Conservation (phyloP, 805 yeast species). For the Saturnispora serradocipensis region DNA sequence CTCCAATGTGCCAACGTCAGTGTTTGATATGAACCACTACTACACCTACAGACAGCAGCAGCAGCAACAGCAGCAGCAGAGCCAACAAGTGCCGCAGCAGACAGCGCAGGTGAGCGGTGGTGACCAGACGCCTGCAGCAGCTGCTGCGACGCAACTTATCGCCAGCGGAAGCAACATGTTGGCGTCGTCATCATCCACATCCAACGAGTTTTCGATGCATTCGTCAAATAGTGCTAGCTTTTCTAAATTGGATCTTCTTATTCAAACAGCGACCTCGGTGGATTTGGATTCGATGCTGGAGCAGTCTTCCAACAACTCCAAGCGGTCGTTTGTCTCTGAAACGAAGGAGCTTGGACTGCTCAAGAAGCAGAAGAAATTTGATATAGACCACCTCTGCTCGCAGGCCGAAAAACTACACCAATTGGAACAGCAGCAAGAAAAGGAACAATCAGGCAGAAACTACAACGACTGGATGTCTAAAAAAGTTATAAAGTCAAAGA, state of each 20-base stretch:
- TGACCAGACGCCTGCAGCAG: neutral
- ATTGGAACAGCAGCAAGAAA: neutral
- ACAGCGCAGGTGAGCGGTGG: neutral
- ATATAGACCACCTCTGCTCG: constrained; percentile 3
- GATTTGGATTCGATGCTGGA: constrained; percentile 7
- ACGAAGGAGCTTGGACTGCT: neutral
- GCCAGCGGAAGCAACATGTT: neutral
- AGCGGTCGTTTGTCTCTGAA: neutral
- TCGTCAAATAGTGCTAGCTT: constrained; percentile 2
- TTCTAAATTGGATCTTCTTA: constrained; percentile 23
- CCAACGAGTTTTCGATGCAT: neutral
- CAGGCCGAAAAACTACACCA: constrained; percentile 6
- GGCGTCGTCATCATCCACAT: neutral
- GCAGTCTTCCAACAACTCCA: neutral
- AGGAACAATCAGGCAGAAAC: neutral
- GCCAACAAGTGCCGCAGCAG: neutral
- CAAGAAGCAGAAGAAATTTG: neutral
- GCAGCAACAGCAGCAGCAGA: constrained; percentile 4
- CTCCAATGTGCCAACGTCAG: constrained; percentile 21
- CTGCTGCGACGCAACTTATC: neutral
- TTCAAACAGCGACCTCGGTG: constrained; percentile 24
- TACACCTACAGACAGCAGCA: constrained; percentile 13
- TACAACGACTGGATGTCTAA: neutral
- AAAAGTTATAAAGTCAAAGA: neutral
- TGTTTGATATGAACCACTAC: constrained; percentile 16